Conservation (phyloP, 2,329 filamentous ascomycete genomes). For the Trichoderma koningii region DNA sequence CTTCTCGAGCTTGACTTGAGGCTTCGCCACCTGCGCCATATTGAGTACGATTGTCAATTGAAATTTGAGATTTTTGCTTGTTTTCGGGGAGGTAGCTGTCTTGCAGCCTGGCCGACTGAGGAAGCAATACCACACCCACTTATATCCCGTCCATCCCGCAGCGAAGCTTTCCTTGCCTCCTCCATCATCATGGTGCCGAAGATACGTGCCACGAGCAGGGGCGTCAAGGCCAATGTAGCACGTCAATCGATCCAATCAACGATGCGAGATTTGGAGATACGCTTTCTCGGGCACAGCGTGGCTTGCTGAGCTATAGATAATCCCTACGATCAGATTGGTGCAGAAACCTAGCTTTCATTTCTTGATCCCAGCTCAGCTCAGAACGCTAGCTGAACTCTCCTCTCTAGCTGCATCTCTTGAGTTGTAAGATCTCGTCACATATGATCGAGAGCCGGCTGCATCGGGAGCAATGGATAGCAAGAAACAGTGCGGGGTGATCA, state of each 20-base stretch:
- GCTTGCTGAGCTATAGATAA: background rate
- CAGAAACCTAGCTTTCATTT: background rate
- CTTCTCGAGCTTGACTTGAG: background rate
- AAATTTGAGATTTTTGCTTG: background rate
- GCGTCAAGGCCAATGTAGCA: background rate
- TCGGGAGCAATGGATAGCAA: background rate
- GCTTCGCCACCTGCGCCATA: background rate
- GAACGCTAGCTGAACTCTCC: constrained; percentile 15
- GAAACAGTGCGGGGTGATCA: background rate
- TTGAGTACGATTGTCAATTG: too few species aligned
- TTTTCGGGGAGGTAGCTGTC: too few species aligned
- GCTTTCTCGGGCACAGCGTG: background rate
- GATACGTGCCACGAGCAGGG: background rate
- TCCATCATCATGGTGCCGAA: background rate
- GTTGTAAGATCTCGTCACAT: background rate
- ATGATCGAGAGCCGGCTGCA: too few species aligned
- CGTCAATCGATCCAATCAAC: background rate
- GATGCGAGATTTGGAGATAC: background rate
- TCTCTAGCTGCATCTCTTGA: background rate
- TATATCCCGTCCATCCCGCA: constrained; percentile 12
- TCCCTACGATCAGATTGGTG: background rate
- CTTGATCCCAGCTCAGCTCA: background rate
- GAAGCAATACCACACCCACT: background rate
- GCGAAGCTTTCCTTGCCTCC: background rate
- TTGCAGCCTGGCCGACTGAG: too few species aligned